A percentile compares a stretch with the other conserved stretches of the same genome.
These are phyloP conservation scores for Mycocentrospora acerina DNA, from an alignment of 2,329 filamentous ascomycete genomes.

Conservation along the genomic window DNA sequence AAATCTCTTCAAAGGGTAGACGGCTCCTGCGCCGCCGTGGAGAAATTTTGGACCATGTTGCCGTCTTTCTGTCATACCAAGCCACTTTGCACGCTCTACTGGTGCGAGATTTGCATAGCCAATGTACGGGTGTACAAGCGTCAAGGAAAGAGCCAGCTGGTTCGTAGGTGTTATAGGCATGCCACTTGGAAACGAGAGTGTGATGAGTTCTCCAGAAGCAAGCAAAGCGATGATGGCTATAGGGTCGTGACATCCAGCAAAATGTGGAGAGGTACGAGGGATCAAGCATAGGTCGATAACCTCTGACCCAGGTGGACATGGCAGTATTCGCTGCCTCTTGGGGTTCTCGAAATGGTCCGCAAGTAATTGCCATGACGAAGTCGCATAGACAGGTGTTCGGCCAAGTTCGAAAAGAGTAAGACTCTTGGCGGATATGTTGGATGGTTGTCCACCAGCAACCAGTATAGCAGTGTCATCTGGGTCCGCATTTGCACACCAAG, in stretches of 20 bases:
- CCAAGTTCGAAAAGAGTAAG: conserved; percentile 90
- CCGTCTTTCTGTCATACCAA: conserved; percentile 84
- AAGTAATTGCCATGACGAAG: conserved; percentile 84
- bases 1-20: conserved; percentile 70
- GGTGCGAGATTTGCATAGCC: conserved; percentile 70
- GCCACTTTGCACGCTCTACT: conserved; percentile 78
- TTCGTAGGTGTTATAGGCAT: conserved; percentile 91
- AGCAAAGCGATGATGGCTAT: conserved; percentile 79
- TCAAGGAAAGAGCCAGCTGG: conserved; percentile 83
- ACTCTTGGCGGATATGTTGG: conserved; percentile 69
- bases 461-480: conserved; percentile 90
- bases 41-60: conserved; percentile 76
- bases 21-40: conserved; percentile 74
- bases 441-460: conserved; percentile 76
- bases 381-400: conserved; percentile 84
- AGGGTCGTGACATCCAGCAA: conserved; percentile 84
- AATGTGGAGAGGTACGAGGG: conserved; percentile 81
- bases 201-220: conserved; percentile 84
- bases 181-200: conserved; percentile 88
- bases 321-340: conserved; percentile 69
- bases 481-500: conserved; percentile 93
- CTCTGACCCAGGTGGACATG: conserved; percentile 74
- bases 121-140: conserved; percentile 88
- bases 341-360: conserved; percentile 75
- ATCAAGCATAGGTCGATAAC: conserved; percentile 81